Base-by-base conservation (phyloP, 768 basidiomycete genomes). In the Lactarius sanguifluus region DNA sequence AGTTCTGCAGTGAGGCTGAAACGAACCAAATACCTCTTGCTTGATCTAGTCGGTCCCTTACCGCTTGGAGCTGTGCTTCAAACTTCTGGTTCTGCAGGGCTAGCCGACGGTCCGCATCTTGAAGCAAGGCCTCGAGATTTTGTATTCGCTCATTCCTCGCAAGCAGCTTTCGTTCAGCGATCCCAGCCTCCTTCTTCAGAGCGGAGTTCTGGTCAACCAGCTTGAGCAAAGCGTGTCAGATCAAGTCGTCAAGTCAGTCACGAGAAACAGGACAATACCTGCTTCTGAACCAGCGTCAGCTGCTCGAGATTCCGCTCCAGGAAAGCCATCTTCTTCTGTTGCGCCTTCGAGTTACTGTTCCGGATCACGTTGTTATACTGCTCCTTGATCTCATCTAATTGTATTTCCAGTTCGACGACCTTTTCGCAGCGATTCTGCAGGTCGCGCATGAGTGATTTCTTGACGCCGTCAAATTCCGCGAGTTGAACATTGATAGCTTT, bases 291-390 rank as follows among this genome's bases (percentile, higher is more conserved):
- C 61, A 93, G 78, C 32, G 95, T 96, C 70, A 98, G 79, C 74
- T 96, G 94, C 74, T 98, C 96, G 61, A 99, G 80, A 74, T 98
- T 99, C 61, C 96, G 90, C 75, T 98, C 95, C 62, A 99, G 78
- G 85, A 98, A 97, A 15, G 94, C 92, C 91, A 98, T 96, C 85
- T 98, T 98, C 86, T 96, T 96, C 80, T 96, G 94, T 72, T 99
- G 97, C 8, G 96, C 94, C 77, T 96, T 96, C 77, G 91, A 95
- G 78, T 98, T 98, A 80, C 94, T 96, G 76, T 97, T 97, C 69
- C 94, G 90, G 73, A 97, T 95, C 66, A 98, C 94, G 75, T 96
- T 96, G 81, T 95, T 96, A 79, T 99, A 99, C 75, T 98, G 96
- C 78, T 99, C 97, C 77, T 92, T 93, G 77, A 97, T 94, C 76